Evolutionary conservation across 2,329 filamentous ascomycete genomes (phyloP).

Genomic region (Apiospora malaysiana): DNA sequence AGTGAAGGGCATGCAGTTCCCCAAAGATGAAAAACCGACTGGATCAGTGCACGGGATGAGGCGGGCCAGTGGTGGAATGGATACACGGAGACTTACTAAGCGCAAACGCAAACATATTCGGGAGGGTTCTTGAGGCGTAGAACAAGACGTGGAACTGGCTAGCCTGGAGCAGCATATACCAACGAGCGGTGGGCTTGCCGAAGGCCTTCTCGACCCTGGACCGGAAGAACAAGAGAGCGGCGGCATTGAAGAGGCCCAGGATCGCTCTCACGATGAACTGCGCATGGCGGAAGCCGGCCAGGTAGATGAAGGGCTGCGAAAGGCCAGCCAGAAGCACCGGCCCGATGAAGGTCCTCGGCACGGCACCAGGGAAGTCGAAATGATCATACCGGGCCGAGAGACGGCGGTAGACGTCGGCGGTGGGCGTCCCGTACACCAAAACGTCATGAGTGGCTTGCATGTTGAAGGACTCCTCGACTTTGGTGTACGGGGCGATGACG

Average conservation of each 20-base stretch:
- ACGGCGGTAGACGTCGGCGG: slow-evolving; percentile 54
- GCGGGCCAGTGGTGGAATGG: background rate
- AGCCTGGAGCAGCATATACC: slow-evolving; percentile 80
- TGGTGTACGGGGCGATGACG: slow-evolving; percentile 82
- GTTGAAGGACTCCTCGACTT: slow-evolving; percentile 99
- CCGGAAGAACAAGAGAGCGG: slow-evolving; percentile 70
- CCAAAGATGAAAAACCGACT: too few relatives aligned
- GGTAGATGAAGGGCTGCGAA: slow-evolving; percentile 67
- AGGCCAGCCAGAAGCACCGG: slow-evolving; percentile 76
- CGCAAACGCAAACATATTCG: slow-evolving; percentile 95
- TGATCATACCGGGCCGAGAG: slow-evolving; percentile 80
- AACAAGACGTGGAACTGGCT: slow-evolving; percentile 93
- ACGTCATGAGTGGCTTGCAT: slow-evolving; percentile 94
- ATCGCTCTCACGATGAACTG: slow-evolving; percentile 74
- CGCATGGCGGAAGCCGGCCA: slow-evolving; percentile 61
- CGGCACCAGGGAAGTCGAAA: slow-evolving; percentile 85
- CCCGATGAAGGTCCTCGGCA: slow-evolving; percentile 89
- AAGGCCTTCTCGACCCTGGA: slow-evolving; percentile 68
- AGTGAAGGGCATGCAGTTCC: too few relatives aligned
- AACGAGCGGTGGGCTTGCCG: slow-evolving; percentile 71
- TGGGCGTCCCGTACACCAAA: slow-evolving; percentile 77
- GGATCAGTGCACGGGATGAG: too few relatives aligned
- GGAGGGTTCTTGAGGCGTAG: slow-evolving; percentile 89
- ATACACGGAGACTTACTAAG: slow-evolving; percentile 64
- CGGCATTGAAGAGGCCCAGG: slow-evolving; percentile 78